Evolutionary conservation across 1,284 basidiomycete species (phyloP), one percentile per base, ranked within the genome.

Genomic region (Leccinum angustisporum): DNA sequence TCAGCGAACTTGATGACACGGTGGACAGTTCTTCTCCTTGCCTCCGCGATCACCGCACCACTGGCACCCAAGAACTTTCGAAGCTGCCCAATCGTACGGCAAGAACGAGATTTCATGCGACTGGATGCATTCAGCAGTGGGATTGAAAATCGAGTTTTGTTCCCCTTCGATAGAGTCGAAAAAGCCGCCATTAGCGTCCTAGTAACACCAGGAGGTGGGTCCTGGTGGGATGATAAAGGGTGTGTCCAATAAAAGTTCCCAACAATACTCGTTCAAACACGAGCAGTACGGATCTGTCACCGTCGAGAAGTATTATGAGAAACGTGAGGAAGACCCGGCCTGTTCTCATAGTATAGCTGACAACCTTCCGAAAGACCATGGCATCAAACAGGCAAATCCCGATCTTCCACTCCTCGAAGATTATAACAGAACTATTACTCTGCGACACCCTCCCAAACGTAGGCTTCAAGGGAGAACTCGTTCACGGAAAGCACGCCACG

Each of bases 381-480:
- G 78, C 0, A 83, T 84, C 46, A 77, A 48, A 1, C 72, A 92
- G 27, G 61, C 70, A 2, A 70, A 79, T 54, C 85, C 88, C 0
- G 71, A 85, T 0, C 75, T 87, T 31, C 84, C 80, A 0, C 81
- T 91, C 9, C 80, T 92, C 43, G 83, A 90, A 62, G 83, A 88
- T 1, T 84, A 86, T 3, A 83, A 83, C 1, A 76, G 78, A 86
- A 81, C 64, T 75, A 80, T 25, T 78, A 92, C 64, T 91, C 2
- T 92, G 90, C 76, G 79, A 83, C 34, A 91, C 92, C 60, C 73
- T 90, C 1, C 81, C 87, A 2, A 81, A 85, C 60, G 90, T 91
- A 68, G 78, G 86, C 0, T 91, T 84, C 79, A 80, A 80, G n/a
- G 88, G 88, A 9, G 88, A 87, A 68, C 79, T 92, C 13, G 80